Evolutionary conservation across 108 stramenopile species (phyloP).

Genomic region (Ochromonas danica): DNA sequence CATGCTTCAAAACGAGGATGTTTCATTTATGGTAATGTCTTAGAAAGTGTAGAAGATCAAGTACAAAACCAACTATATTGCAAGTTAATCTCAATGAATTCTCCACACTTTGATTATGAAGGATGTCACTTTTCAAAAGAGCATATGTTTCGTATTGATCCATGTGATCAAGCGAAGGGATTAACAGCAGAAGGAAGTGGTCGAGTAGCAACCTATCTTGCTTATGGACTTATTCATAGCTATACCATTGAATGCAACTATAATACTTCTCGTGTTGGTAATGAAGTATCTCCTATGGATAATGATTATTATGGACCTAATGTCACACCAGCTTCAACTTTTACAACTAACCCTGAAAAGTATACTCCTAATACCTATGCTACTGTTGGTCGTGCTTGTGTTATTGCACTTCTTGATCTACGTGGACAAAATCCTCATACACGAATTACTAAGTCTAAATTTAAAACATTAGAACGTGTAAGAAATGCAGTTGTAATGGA

Average conservation of each 20-base stretch:
- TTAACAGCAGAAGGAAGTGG: slow-evolving; percentile 60
- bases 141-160: slow-evolving; percentile 62
- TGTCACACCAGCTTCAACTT: slow-evolving; percentile 10
- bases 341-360: slow-evolving; percentile 29
- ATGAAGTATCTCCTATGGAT: slow-evolving; percentile 28
- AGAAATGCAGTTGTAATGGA: slow-evolving; percentile 19
- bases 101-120: slow-evolving; percentile 56
- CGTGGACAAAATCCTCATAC: slow-evolving; percentile 27
- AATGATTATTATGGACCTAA: background rate
- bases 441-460: slow-evolving; percentile 9
- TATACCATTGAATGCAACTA: slow-evolving; percentile 74
- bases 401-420: slow-evolving; percentile 21
- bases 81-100: slow-evolving; percentile 52
- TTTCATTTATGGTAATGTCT: slow-evolving; percentile 67
- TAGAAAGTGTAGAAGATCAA: slow-evolving; percentile 45
- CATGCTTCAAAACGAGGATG: slow-evolving; percentile 66
- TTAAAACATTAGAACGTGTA: slow-evolving; percentile 25
- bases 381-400: slow-evolving; percentile 20
- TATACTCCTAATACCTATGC: slow-evolving; percentile 19
- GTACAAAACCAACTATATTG: slow-evolving; percentile 60
- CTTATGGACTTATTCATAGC: slow-evolving; percentile 47
- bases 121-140: slow-evolving; percentile 57
- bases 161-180: slow-evolving; percentile 48
- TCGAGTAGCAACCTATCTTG: slow-evolving; percentile 53
- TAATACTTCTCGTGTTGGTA: slow-evolving; percentile 43